Evolutionary conservation across 2,329 filamentous ascomycete genomes (phyloP).

Genomic region (Juglanconis juglandina): DNA sequence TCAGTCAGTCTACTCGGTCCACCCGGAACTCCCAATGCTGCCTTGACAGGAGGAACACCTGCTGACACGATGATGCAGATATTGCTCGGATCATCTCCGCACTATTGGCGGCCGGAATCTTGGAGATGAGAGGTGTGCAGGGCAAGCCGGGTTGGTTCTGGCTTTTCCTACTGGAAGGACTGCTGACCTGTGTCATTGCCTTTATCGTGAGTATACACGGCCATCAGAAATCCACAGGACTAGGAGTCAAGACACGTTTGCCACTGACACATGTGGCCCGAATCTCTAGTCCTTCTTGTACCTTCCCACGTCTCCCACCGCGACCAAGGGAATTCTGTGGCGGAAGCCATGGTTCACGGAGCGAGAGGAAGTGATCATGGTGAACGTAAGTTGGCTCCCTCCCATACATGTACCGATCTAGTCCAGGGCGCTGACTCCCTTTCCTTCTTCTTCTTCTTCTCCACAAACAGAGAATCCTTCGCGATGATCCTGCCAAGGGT

Average conservation of each 20-base stretch:
- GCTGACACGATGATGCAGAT: constrained; percentile 18
- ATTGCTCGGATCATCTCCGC: constrained; percentile 44
- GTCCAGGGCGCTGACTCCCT: too few relatives aligned
- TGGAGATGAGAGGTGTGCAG: constrained; percentile 47
- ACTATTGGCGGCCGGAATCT: constrained; percentile 41
- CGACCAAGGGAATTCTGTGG: constrained; percentile 59
- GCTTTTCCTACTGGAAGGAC: constrained; percentile 42
- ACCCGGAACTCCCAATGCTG: constrained; percentile 27
- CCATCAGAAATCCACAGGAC: too few relatives aligned
- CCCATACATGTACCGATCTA: not conserved
- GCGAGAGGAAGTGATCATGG: constrained; percentile 66
- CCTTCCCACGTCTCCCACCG: constrained; percentile 61
- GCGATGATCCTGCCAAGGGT: constrained; percentile 53
- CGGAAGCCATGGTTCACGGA: constrained; percentile 65
- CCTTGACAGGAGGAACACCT: constrained; percentile 32
- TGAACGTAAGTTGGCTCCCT: constrained; percentile 41
- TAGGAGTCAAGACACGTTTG: too few relatives aligned
- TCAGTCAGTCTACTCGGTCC: constrained; percentile 24
- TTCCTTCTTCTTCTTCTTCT: too few relatives aligned
- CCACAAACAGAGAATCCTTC: constrained; percentile 38
- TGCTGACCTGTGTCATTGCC: constrained; percentile 51
- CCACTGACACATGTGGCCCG: not conserved
- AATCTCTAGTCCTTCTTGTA: constrained; percentile 48
- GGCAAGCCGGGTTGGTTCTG: constrained; percentile 54
- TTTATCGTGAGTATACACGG: constrained; percentile 29